Percentiles rank a stretch among this genome's conserved stretches.
Evolutionary conservation across 108 stramenopile genomes (phyloP).

Genomic region (Epithemia pelagica): DNA sequence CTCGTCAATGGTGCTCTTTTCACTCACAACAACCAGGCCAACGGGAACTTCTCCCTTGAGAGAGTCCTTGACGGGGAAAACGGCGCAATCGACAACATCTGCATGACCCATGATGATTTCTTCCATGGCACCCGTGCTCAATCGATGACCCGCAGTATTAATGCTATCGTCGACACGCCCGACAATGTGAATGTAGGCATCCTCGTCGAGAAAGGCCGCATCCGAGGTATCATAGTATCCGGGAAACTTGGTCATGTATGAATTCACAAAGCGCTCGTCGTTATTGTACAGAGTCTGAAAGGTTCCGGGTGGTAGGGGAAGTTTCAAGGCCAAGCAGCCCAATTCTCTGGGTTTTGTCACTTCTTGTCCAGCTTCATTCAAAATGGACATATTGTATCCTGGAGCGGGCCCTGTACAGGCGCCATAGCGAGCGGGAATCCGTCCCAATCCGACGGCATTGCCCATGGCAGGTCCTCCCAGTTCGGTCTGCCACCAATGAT

Average conservation of each 20-base stretch:
- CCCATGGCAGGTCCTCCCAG: slow-evolving; percentile 31
- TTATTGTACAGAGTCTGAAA: slow-evolving; percentile 55
- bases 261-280: slow-evolving; percentile 41
- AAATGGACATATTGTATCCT: slow-evolving; percentile 41
- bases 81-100: slow-evolving; percentile 62
- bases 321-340: slow-evolving; percentile 54
- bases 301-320: slow-evolving; percentile 71
- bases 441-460: slow-evolving; percentile 36
- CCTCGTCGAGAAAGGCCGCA: slow-evolving; percentile 54
- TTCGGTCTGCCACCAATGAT: slow-evolving; percentile 64
- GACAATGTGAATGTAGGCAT: slow-evolving; percentile 72
- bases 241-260: slow-evolving; percentile 46
- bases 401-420: slow-evolving; percentile 49
- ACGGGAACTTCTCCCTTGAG: slow-evolving; percentile 70
- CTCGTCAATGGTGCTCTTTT: slow-evolving; percentile 9
- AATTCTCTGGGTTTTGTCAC: slow-evolving; percentile 11
- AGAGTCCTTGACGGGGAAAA: slow-evolving; percentile 50
- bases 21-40: slow-evolving; percentile 49
- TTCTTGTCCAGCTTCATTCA: slow-evolving; percentile 35
- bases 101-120: slow-evolving; percentile 53
- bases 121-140: slow-evolving; percentile 65
- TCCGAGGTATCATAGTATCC: slow-evolving; percentile 58
- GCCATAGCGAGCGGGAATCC: slow-evolving; percentile 30
- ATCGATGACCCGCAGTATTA: slow-evolving; percentile 64
- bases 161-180: slow-evolving; percentile 70